A percentile compares a stretch with the other conserved stretches of the same genome.
Conservation (phyloP, 371 early-diverging fungal genomes). For the Batrachochytrium dendrobatidis region DNA sequence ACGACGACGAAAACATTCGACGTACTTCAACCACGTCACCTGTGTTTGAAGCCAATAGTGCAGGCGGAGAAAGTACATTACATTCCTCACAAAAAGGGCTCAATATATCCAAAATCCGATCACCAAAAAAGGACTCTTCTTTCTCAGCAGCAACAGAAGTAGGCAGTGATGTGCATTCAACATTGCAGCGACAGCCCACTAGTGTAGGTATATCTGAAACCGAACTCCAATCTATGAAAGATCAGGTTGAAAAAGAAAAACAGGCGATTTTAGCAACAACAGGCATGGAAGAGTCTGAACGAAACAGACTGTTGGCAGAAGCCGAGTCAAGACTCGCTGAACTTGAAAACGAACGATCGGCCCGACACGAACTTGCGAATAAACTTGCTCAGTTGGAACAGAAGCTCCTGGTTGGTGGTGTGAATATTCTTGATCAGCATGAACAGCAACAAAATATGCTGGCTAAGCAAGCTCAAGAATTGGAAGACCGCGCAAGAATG, state of each 20-base stretch:
- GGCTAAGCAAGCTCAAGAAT: conserved; percentile 30
- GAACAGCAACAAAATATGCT: conserved; percentile 35
- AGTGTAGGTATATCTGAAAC: conserved; percentile 24
- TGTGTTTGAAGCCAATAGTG: too few relatives aligned
- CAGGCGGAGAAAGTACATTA: conserved; percentile 8
- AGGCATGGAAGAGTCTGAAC: conserved; percentile 44
- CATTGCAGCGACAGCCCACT: background rate
- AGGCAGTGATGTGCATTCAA: background rate
- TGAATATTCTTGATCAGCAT: conserved; percentile 42
- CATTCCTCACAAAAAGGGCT: conserved; percentile 1
- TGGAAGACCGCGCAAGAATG: conserved; percentile 36
- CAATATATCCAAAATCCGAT: background rate
- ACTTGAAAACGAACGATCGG: conserved; percentile 39
- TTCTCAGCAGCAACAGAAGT: background rate
- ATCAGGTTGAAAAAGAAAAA: conserved; percentile 41
- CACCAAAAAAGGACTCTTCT: too few relatives aligned
- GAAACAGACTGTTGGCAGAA: conserved; percentile 33
- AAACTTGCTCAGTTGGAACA: conserved; percentile 43
- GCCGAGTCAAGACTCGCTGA: conserved; percentile 35
- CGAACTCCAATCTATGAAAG: conserved; percentile 37
- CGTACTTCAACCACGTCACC: conserved; percentile 4
- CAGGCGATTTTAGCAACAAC: conserved; percentile 37
- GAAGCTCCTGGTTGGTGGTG: conserved; percentile 50
- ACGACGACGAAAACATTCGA: conserved; percentile 6
- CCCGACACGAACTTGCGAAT: conserved; percentile 28